A percentile compares a stretch with the other conserved stretches of the same genome.
Conservation (phyloP, 148 eudicot genomes). For the Chenopodium suecicum region DNA sequence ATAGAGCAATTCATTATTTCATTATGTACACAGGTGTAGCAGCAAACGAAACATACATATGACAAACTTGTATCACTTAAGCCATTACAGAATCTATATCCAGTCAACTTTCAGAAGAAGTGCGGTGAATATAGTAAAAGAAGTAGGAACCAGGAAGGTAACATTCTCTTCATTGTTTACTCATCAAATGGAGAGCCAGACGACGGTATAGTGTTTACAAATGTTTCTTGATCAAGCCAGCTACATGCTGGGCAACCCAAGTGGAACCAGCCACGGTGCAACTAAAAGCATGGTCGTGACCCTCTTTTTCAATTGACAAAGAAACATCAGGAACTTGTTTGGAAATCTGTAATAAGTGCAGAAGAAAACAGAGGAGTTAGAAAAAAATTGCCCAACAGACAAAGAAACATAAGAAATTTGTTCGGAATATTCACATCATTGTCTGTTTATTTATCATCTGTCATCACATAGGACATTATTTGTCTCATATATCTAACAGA, state of each 20-base stretch:
- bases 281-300: constrained; percentile 73
- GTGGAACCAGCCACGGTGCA: constrained; percentile 79
- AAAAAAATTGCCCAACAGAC: neutral
- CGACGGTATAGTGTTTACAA: constrained; percentile 19
- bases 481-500: neutral
- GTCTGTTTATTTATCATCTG: neutral
- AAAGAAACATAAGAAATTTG: neutral
- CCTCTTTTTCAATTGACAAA: constrained; percentile 66
- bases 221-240: constrained; percentile 49
- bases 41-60: neutral
- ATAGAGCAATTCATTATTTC: neutral
- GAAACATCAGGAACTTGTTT: constrained; percentile 55
- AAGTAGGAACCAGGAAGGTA: neutral
- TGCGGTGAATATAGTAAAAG: neutral
- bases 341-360: constrained; percentile 44
- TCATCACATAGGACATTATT: neutral
- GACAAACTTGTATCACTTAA: neutral
- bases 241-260: constrained; percentile 82
- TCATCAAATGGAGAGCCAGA: neutral
- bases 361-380: neutral
- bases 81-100: neutral
- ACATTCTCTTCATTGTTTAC: neutral
- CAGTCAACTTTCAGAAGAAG: neutral
- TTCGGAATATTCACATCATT: neutral
- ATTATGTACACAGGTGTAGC: neutral